Conservation (phyloP, 106 monocot species). For the Hemerocallis citrina region DNA sequence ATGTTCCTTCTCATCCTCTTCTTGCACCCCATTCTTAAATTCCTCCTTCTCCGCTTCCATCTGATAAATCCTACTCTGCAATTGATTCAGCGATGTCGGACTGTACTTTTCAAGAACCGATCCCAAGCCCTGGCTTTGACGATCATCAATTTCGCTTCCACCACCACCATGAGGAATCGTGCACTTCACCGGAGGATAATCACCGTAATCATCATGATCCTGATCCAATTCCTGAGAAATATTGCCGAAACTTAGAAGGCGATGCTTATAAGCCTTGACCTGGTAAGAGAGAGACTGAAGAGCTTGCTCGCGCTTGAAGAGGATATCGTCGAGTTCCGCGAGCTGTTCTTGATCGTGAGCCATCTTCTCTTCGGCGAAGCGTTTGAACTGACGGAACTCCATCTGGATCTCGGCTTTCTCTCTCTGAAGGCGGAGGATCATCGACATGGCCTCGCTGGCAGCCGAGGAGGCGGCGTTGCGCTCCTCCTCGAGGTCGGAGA, state of each 20-base stretch:
- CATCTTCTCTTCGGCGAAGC: slow-evolving; percentile 28
- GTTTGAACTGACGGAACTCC: slow-evolving; percentile 31
- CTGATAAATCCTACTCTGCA: background rate
- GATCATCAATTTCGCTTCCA: background rate
- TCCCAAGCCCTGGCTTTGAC: background rate
- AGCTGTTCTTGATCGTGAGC: slow-evolving; percentile 7
- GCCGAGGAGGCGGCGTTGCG: slow-evolving; percentile 26
- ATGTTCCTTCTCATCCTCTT: background rate
- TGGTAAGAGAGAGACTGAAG: background rate
- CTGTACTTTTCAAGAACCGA: slow-evolving; percentile 3
- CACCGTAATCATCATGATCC: background rate
- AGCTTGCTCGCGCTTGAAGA: slow-evolving; percentile 5
- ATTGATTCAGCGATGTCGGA: background rate
- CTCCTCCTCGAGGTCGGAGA: slow-evolving; percentile 33
- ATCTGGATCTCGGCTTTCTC: slow-evolving; percentile 34
- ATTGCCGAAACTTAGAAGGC: background rate
- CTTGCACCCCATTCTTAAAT: background rate
- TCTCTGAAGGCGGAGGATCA: slow-evolving; percentile 31
- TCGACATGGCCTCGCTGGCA: slow-evolving; percentile 33
- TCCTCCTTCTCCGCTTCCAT: slow-evolving; percentile 2
- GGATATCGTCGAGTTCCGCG: slow-evolving; percentile 5
- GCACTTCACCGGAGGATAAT: slow-evolving; percentile 4
- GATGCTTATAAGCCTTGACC: slow-evolving; percentile 4
- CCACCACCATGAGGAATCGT: slow-evolving; percentile 6
- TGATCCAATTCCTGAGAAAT: background rate